A percentile compares a stretch with the other conserved stretches of the same genome.
These are phyloP conservation scores for Aspergillus bombycis DNA, from an alignment of 2,329 filamentous ascomycete species.

Conservation along the genomic window DNA sequence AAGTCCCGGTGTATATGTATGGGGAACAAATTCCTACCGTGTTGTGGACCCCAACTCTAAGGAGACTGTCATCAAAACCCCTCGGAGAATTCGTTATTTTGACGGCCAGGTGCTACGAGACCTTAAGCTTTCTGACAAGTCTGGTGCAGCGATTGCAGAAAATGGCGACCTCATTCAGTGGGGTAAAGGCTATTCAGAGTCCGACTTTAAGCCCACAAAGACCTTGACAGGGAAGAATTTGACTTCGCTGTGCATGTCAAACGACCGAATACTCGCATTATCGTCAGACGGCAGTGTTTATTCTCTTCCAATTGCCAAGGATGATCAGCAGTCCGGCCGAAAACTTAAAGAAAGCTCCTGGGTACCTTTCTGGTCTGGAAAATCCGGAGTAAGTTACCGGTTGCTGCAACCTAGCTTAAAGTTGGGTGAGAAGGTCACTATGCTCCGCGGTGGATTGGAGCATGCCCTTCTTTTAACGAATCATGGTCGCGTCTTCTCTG, in stretches of 20 bases:
- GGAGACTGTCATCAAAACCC: slow-evolving; percentile 77
- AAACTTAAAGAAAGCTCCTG: slow-evolving; percentile 70
- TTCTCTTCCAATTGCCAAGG: slow-evolving; percentile 75
- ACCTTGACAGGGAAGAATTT: slow-evolving; percentile 85
- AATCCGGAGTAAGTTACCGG: slow-evolving; percentile 69
- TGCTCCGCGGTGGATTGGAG: slow-evolving; percentile 78
- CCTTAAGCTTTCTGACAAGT: slow-evolving; percentile 78
- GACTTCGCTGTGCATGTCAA: slow-evolving; percentile 73
- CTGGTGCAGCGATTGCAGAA: slow-evolving; percentile 85
- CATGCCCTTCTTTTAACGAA: slow-evolving; percentile 86
- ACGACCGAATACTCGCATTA: slow-evolving; percentile 81
- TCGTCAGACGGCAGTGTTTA: slow-evolving; percentile 77
- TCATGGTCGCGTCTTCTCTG: slow-evolving; percentile 82
- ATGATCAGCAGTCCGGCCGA: slow-evolving; percentile 67
- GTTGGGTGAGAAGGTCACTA: slow-evolving; percentile 72
- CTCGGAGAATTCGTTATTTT: slow-evolving; percentile 78
- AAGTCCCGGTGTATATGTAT: slow-evolving; percentile 87
- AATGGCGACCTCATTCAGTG: slow-evolving; percentile 89
- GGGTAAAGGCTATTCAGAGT: slow-evolving; percentile 75
- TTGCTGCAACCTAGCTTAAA: slow-evolving; percentile 67
- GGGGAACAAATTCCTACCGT: slow-evolving; percentile 83
- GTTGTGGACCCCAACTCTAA: slow-evolving; percentile 85
- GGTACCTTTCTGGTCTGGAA: slow-evolving; percentile 72
- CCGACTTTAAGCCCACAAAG: slow-evolving; percentile 63
- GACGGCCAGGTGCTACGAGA: slow-evolving; percentile 83